Evolutionary conservation across 768 basidiomycete species (phyloP).

Genomic region (Cystofilobasidium bisporidii): DNA sequence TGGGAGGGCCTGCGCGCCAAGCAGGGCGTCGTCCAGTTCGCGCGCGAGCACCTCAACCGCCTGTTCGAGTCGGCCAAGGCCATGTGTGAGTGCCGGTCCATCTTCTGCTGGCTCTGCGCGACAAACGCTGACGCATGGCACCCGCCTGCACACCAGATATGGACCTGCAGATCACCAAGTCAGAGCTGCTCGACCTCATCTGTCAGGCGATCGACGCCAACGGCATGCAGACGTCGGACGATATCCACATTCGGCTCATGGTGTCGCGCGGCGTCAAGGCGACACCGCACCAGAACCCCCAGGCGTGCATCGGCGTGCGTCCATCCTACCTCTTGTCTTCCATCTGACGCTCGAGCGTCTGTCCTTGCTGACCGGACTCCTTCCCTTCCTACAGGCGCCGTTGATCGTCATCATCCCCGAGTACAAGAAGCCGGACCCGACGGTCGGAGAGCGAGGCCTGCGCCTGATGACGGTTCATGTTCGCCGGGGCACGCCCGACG

Average conservation of each 20-base stretch:
- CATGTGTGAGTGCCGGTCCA: neutral
- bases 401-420: conserved; percentile 28
- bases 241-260: conserved; percentile 26
- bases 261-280: conserved; percentile 27
- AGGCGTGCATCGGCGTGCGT: conserved; percentile 21
- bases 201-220: conserved; percentile 22
- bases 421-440: conserved; percentile 27
- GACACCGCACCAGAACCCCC: conserved; percentile 29
- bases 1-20: conserved; percentile 29
- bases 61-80: conserved; percentile 24
- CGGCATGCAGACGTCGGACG: conserved; percentile 9
- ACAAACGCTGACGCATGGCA: too few relatives aligned
- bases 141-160: too few relatives aligned
- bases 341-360: too few relatives aligned
- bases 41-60: conserved; percentile 20
- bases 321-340: too few relatives aligned
- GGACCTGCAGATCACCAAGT: conserved; percentile 15
- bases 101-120: too few relatives aligned
- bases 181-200: conserved; percentile 18
- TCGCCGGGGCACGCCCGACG: conserved; percentile 9
- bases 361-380: too few relatives aligned
- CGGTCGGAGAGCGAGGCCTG: conserved; percentile 13
- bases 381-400: neutral
- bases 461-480: conserved; percentile 28
- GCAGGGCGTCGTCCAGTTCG: conserved; percentile 25